Evolutionary conservation across 164 flowering plant species (phyloP).

Genomic region (Dillenia suffruticosa): DNA sequence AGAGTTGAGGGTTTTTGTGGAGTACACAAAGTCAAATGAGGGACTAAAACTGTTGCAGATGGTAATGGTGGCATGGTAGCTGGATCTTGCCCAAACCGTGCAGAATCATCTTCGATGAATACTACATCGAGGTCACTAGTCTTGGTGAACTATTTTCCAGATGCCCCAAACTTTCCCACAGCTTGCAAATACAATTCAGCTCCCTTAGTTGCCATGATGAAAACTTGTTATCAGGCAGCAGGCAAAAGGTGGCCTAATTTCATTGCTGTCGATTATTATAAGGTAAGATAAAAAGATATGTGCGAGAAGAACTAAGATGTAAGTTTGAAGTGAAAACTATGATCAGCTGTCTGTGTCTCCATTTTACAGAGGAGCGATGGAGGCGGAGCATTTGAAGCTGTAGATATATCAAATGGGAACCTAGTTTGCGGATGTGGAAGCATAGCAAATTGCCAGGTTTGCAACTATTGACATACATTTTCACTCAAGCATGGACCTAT

Average conservation of each 20-base stretch:
- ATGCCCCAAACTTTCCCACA: constrained; percentile 27
- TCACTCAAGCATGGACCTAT: not conserved
- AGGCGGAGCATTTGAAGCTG: constrained; percentile 75
- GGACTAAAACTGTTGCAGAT: constrained; percentile 36
- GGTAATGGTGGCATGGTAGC: constrained; percentile 71
- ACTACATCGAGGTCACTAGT: constrained; percentile 57
- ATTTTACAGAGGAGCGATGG: constrained; percentile 83
- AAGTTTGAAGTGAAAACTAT: too few relatives aligned
- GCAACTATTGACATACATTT: not conserved
- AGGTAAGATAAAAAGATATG: constrained; percentile 30
- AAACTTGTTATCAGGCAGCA: constrained; percentile 63
- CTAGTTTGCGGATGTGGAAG: constrained; percentile 69
- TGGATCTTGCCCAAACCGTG: constrained; percentile 81
- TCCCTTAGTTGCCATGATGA: constrained; percentile 52
- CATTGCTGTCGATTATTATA: constrained; percentile 83
- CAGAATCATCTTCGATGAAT: constrained; percentile 73
- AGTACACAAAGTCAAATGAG: not conserved
- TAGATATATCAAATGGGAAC: constrained; percentile 76
- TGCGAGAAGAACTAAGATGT: too few relatives aligned
- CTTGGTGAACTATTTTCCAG: constrained; percentile 60
- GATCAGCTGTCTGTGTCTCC: not conserved
- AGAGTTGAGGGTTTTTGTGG: too few relatives aligned
- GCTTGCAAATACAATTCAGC: constrained; percentile 80
- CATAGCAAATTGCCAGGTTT: constrained; percentile 75
- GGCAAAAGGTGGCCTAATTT: constrained; percentile 90